These are phyloP conservation scores for Nematocida major DNA, from an alignment of 371 early-diverging fungal genomes.

Conservation along the genomic window DNA sequence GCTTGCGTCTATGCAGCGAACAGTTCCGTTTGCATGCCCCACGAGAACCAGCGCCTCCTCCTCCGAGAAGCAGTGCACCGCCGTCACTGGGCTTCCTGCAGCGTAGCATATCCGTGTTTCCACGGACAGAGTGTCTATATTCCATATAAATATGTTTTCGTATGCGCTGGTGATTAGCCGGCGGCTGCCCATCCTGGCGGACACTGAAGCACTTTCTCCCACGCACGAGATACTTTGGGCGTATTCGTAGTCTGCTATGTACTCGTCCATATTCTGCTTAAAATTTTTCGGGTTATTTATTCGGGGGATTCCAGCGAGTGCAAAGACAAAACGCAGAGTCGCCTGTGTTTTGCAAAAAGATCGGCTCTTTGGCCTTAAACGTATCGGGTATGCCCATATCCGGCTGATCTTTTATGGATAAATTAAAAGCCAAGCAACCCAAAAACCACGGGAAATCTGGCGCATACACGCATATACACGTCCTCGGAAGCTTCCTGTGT, in stretches of 20 bases:
- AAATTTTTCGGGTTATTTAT: neutral
- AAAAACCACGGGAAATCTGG: too few relatives aligned
- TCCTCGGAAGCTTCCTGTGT: too few relatives aligned
- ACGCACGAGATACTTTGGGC: conserved; percentile 20
- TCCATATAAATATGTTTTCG: conserved; percentile 23
- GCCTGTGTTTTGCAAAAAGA: neutral
- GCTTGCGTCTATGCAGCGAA: neutral
- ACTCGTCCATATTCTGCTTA: conserved; percentile 21
- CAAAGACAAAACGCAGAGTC: neutral
- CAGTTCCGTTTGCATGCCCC: conserved; percentile 30
- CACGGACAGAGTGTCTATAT: conserved; percentile 26
- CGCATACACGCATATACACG: too few relatives aligned
- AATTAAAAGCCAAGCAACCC: too few relatives aligned
- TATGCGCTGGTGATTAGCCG: conserved; percentile 1
- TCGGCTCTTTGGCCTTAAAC: too few relatives aligned
- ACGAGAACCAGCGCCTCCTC: neutral
- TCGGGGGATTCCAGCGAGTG: neutral
- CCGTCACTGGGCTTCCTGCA: neutral
- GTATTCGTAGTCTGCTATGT: conserved; percentile 35
- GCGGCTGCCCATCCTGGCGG: neutral
- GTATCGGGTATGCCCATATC: too few relatives aligned
- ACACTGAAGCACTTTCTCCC: conserved; percentile 26
- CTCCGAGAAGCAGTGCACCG: neutral
- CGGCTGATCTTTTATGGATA: too few relatives aligned
- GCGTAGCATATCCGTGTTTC: neutral